Evolutionary conservation across 2,329 filamentous ascomycete genomes (phyloP).

Genomic region (Dactylellina drechsleri): DNA sequence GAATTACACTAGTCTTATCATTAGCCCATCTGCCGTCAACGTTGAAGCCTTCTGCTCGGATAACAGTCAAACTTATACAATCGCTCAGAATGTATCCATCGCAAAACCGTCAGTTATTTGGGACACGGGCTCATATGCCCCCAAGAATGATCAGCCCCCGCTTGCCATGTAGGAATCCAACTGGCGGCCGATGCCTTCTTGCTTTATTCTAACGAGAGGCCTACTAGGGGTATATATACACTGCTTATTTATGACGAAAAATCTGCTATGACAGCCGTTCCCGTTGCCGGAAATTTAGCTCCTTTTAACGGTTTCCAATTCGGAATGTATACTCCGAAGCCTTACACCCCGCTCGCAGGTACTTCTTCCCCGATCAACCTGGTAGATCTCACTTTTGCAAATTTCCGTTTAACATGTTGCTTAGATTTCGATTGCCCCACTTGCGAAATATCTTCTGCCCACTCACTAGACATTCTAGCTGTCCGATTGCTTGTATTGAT

Average conservation of each 20-base stretch:
- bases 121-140: slow-evolving; percentile 66
- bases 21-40: slow-evolving; percentile 70
- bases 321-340: slow-evolving; percentile 71
- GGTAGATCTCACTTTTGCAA: not conserved
- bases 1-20: slow-evolving; percentile 74
- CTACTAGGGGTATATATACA: slow-evolving; percentile 67
- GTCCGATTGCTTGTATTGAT: slow-evolving; percentile 61
- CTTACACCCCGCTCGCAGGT: slow-evolving; percentile 66
- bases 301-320: slow-evolving; percentile 68
- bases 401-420: not conserved
- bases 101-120: slow-evolving; percentile 68
- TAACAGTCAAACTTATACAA: slow-evolving; percentile 70
- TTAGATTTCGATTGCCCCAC: slow-evolving; percentile 65
- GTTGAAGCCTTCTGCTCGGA: slow-evolving; percentile 71
- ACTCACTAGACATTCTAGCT: slow-evolving; percentile 63
- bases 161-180: slow-evolving; percentile 63
- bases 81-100: slow-evolving; percentile 70
- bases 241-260: slow-evolving; percentile 69
- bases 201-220: not conserved
- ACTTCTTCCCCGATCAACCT: slow-evolving; percentile 57
- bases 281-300: slow-evolving; percentile 68
- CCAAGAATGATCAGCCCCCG: slow-evolving; percentile 36
- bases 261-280: slow-evolving; percentile 66
- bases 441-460: slow-evolving; percentile 63
- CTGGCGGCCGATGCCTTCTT: slow-evolving; percentile 48